phyloP scores from a whole-genome alignment of 2,329 filamentous ascomycete species.

The Trichoderma guizhouense region DNA sequence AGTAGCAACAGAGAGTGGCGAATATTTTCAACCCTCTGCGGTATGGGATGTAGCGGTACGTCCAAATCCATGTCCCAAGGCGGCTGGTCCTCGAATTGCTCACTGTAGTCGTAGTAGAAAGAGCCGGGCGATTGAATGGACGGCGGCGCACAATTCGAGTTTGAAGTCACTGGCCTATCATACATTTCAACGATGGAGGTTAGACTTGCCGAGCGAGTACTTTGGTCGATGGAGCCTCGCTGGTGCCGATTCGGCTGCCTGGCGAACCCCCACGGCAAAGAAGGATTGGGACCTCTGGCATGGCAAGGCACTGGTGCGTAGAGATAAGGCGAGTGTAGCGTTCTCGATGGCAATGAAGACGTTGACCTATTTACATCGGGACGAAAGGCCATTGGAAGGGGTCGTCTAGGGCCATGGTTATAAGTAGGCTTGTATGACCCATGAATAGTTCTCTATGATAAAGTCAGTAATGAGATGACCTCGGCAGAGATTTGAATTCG shows the following conservation, averaged over 20 bases:
- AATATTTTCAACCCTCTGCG: slow-evolving; percentile 25
- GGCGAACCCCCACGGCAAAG: slow-evolving; percentile 25
- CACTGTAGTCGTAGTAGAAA: slow-evolving; percentile 53
- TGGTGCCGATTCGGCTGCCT: slow-evolving; percentile 33
- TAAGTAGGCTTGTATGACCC: slow-evolving; percentile 41
- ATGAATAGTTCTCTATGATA: slow-evolving; percentile 43
- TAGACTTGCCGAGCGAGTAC: slow-evolving; percentile 45
- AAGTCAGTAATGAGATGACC: slow-evolving; percentile 7
- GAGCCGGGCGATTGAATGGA: slow-evolving; percentile 33
- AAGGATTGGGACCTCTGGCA: slow-evolving; percentile 38
- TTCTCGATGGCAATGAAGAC: slow-evolving; percentile 35
- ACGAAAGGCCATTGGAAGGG: slow-evolving; percentile 39
- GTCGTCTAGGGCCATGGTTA: slow-evolving; percentile 34
- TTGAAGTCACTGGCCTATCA: slow-evolving; percentile 28
- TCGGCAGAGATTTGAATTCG: background rate
- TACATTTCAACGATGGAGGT: slow-evolving; percentile 52
- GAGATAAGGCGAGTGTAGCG: slow-evolving; percentile 28
- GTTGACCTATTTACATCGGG: slow-evolving; percentile 41
- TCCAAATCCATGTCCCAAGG: slow-evolving; percentile 20
- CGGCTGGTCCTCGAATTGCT: slow-evolving; percentile 43
- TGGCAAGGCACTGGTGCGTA: slow-evolving; percentile 23
- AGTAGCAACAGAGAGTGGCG: slow-evolving; percentile 27
- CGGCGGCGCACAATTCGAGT: slow-evolving; percentile 27
- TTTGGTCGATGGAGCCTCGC: slow-evolving; percentile 37
- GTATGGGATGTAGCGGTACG: slow-evolving; percentile 33